Evolutionary conservation across 306 rosid species (phyloP).

Genomic region (Fragaria ananassa): DNA sequence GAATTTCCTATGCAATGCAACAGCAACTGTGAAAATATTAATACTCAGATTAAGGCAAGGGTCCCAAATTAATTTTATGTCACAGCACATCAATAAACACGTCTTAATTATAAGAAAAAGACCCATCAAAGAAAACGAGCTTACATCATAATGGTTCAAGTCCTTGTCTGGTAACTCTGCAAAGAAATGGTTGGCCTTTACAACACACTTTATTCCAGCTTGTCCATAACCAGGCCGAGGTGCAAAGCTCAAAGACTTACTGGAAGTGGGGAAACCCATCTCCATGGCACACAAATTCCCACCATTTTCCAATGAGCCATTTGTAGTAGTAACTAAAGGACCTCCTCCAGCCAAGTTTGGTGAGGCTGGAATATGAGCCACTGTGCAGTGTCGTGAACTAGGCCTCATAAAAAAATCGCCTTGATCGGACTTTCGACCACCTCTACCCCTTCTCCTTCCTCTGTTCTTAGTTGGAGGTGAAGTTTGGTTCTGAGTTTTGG

Average conservation of each 20-base stretch:
- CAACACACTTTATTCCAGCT: constrained; percentile 85
- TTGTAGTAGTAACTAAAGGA: constrained; percentile 28
- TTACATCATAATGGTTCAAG: constrained; percentile 96
- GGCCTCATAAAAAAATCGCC: constrained; percentile 79
- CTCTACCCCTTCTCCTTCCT: constrained; percentile 82
- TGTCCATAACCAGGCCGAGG: constrained; percentile 92
- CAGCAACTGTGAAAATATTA: constrained; percentile 34
- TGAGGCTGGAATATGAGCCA: constrained; percentile 35
- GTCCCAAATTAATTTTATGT: constrained; percentile 30
- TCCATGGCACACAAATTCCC: constrained; percentile 43
- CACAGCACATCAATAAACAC: constrained; percentile 4
- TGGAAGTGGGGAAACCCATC: constrained; percentile 74
- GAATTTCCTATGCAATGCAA: constrained; percentile 29
- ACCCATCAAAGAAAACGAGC: constrained; percentile 30
- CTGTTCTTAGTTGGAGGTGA: constrained; percentile 62
- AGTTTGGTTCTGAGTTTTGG: constrained; percentile 49
- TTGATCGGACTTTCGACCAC: constrained; percentile 82
- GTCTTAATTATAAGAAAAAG: constrained; percentile 9
- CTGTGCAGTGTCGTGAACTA: constrained; percentile 67
- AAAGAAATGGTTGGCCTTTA: constrained; percentile 96
- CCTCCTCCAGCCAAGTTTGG: constrained; percentile 28
- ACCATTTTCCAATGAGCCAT: constrained; percentile 44
- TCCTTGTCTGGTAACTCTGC: constrained; percentile 97
- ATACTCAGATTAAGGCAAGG: constrained; percentile 45
- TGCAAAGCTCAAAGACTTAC: constrained; percentile 77